Conservation (phyloP, 176 grass and related monocot species). For the Zea mays region Zm-B73-REFERENCE-NAM-5.0 NC_050096.1:273594001-273594500, state of each 20-base stretch:
- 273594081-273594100: background rate
- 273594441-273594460: background rate
- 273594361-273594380: background rate
- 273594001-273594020: too few relatives aligned
- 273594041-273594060: background rate
- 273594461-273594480: background rate
- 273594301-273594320: background rate
- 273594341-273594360: background rate
- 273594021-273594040: background rate
- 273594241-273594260: background rate
- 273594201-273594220: conserved; percentile 5
- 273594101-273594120: conserved; percentile 19
- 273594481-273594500: background rate
- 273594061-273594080: conserved; percentile 12
- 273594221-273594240: conserved; percentile 18
- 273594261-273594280: background rate
- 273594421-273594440: background rate
- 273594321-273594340: background rate
- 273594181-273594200: background rate
- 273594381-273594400: background rate
- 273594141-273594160: background rate
- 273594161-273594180: conserved; percentile 2
- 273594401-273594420: background rate
- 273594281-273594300: background rate
- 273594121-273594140: background rate